Evolutionary conservation across 208 protist genomes (phyloP), one percentile per base, ranked within the genome.

Genomic region (Leptomonas pyrrhocoris): DNA sequence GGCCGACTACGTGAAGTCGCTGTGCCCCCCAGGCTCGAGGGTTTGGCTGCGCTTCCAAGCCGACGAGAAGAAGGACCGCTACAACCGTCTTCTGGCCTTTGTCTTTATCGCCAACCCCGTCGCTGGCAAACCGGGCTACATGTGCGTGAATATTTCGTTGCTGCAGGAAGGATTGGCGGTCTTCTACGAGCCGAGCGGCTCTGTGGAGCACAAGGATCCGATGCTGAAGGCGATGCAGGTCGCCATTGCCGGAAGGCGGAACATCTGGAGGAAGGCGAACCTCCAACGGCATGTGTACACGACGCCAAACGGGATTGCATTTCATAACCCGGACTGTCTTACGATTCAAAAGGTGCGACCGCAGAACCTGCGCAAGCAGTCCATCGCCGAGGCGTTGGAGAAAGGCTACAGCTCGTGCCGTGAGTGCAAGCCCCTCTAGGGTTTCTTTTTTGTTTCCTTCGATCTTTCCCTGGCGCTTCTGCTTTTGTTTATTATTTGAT

Each of bases 81-180:
- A 87, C 69, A 77, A 74, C 4, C 77, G 83, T 11, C 34, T 79
- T 13, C 68, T 92, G 19, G 80, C 83, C 0, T 81, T 77, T 50
- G 60, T 92, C 9, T 92, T 79, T 18, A 66, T 81, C 19, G 21
- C 63, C 0, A 83, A 83, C 62, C 68, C 73, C 1, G 25, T 21
- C 1, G 68, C 61, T 1, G 48, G 68, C 6, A 60, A 68, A 15
- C 18, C 68, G 4, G 80, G 74, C 3, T 89, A 74, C 60, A 25
- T 85, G 11, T 87, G 81, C 72, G 51, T 87, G 16, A 92, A 92
- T 72, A 65, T 85, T 6, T 69, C 74, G 3, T 27, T 88, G 19
- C 48, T 91, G 21, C 74, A 86, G 68, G n/a, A 68, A 13, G 85
- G 85, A 0, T 71, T 88, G 8, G 85, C 69, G 9, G 64, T 49